Percentiles rank a stretch among this genome's conserved stretches.
phyloP scores from a whole-genome alignment of 345 rosid species.

The Citrus hindsii region DNA sequence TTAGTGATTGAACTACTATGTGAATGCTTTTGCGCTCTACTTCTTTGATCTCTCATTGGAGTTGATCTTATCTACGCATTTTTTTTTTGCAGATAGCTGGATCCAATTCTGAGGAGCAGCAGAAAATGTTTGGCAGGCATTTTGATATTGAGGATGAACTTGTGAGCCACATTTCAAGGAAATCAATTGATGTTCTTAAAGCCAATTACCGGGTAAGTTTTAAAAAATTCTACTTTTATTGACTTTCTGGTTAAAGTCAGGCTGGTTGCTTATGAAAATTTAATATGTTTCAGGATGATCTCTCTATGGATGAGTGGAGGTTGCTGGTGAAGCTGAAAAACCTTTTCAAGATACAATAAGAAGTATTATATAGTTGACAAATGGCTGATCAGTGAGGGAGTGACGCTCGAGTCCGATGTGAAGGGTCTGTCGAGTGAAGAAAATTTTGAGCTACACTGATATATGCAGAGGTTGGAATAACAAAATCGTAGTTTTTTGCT shows the following conservation, averaged over 20 bases:
- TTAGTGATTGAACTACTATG: not conserved
- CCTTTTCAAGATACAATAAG: constrained; percentile 64
- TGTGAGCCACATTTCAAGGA: constrained; percentile 84
- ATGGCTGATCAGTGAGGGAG: not conserved
- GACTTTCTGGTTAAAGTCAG: not conserved
- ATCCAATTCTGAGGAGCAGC: constrained; percentile 73
- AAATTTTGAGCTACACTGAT: not conserved
- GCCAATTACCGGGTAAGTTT: constrained; percentile 68
- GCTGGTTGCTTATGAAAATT: not conserved
- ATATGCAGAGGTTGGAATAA: not conserved
- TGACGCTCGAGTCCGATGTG: not conserved
- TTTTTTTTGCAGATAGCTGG: constrained; percentile 56
- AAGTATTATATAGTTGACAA: constrained; percentile 3
- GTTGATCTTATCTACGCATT: not conserved
- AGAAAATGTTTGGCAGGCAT: constrained; percentile 89
- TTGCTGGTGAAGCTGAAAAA: constrained; percentile 73
- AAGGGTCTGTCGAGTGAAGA: not conserved
- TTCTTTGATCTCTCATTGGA: not conserved
- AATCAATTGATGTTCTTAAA: constrained; percentile 80
- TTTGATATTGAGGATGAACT: constrained; percentile 85
- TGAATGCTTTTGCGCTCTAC: not conserved
- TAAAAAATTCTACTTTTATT: not conserved
- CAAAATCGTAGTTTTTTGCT: not conserved
- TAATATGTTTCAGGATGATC: constrained; percentile 56
- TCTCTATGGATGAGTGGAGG: constrained; percentile 69